These are phyloP conservation scores for Corniculantispora saksenae DNA, from an alignment of 2,329 filamentous ascomycete species.

Conservation along the genomic window DNA sequence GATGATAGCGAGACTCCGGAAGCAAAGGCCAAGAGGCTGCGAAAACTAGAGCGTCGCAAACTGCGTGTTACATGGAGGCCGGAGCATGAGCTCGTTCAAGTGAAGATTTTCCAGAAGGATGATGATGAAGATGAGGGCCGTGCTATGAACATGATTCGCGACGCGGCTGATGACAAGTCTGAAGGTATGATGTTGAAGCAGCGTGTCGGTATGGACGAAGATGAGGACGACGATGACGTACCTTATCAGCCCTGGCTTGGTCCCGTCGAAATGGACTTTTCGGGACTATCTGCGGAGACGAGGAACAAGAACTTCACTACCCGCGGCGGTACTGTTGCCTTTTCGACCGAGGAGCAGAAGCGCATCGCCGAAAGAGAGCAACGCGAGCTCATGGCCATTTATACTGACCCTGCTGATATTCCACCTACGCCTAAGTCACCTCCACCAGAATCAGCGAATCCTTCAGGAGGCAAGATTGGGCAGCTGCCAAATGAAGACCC, in stretches of 20 bases:
- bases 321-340: slow-evolving; percentile 52
- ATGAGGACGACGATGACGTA: slow-evolving; percentile 60
- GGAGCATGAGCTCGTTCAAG: slow-evolving; percentile 64
- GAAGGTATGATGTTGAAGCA: slow-evolving; percentile 70
- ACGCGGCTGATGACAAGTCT: slow-evolving; percentile 71
- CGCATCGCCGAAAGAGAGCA: slow-evolving; percentile 58
- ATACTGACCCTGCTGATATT: slow-evolving; percentile 55
- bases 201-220: slow-evolving; percentile 47
- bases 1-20: slow-evolving; percentile 66
- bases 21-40: slow-evolving; percentile 65
- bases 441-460: slow-evolving; percentile 33
- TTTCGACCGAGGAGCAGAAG: slow-evolving; percentile 58
- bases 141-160: slow-evolving; percentile 66
- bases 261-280: slow-evolving; percentile 49
- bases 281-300: slow-evolving; percentile 46
- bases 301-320: slow-evolving; percentile 53
- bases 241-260: slow-evolving; percentile 55
- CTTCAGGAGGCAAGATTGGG: slow-evolving; percentile 31
- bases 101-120: slow-evolving; percentile 72
- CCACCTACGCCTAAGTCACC: slow-evolving; percentile 59
- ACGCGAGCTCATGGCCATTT: slow-evolving; percentile 62
- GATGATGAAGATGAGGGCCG: slow-evolving; percentile 69
- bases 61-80: slow-evolving; percentile 72
- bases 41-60: slow-evolving; percentile 71
- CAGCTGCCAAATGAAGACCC: slow-evolving; percentile 41